These are phyloP conservation scores for Avicennia marina DNA, from an alignment of 257 asterid species.

Conservation along the genomic window DNA sequence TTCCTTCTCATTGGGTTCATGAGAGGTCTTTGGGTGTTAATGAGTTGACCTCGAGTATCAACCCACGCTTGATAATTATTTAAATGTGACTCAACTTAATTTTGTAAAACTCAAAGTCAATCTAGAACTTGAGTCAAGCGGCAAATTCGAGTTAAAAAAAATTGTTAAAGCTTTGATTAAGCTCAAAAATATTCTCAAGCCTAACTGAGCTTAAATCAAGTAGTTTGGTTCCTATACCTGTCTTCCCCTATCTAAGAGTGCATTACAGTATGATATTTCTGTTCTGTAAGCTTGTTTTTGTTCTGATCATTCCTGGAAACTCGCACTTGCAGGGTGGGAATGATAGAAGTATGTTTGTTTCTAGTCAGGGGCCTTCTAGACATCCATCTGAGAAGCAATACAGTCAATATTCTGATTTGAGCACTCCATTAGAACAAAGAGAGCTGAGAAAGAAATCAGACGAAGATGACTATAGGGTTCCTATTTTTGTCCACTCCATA, in stretches of 20 bases:
- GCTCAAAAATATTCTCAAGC: no score
- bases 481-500: constrained; percentile 43
- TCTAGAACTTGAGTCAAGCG: no score
- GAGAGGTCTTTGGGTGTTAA: no score
- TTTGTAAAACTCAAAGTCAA: no score
- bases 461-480: constrained; percentile 71
- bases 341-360: constrained; percentile 29
- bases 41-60: no score
- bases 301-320: constrained; percentile 13
- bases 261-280: background rate
- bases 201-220: no score
- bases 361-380: constrained; percentile 36
- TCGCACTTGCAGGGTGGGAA: constrained; percentile 49
- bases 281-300: background rate
- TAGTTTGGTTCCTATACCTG: no score
- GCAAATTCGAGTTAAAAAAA: no score
- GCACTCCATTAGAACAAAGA: constrained; percentile 28
- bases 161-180: no score
- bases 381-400: constrained; percentile 44
- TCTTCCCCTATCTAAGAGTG: background rate
- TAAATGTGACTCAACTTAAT: no score
- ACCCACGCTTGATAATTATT: no score
- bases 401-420: constrained; percentile 29
- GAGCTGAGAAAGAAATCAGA: constrained; percentile 40
- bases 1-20: no score